phyloP scores from a whole-genome alignment of 1,284 basidiomycete species.

The Trametes polyzona region DNA sequence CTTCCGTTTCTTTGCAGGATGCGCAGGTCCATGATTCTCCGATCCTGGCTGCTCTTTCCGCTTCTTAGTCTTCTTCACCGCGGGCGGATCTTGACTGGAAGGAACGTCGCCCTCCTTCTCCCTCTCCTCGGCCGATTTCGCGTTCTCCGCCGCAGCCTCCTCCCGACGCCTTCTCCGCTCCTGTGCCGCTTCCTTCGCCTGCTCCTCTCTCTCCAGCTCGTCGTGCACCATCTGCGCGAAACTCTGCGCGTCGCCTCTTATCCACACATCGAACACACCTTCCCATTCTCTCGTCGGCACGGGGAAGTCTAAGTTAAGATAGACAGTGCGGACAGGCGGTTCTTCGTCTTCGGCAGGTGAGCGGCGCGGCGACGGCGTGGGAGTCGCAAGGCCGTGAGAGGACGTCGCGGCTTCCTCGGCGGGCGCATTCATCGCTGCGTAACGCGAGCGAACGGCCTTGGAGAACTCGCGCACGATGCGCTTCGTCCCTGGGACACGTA shows the following conservation, averaged over 20 bases:
- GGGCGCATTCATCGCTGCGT: conserved; percentile 33
- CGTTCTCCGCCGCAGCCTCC: conserved; percentile 50
- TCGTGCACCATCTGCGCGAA: conserved; percentile 67
- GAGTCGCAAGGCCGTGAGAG: conserved; percentile 38
- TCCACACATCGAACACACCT: conserved; percentile 90
- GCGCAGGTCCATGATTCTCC: conserved; percentile 3
- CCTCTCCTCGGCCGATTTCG: conserved; percentile 39
- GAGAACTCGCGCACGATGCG: conserved; percentile 91
- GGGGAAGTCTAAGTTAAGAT: conserved; percentile 91
- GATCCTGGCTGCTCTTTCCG: conserved; percentile 22
- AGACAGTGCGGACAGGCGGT: conserved; percentile 71
- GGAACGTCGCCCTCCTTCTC: conserved; percentile 4
- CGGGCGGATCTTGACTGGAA: not conserved
- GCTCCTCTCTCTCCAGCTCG: conserved; percentile 50
- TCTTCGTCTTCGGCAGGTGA: conserved; percentile 49
- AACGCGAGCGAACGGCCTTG: conserved; percentile 71
- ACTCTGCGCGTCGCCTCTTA: conserved; percentile 86
- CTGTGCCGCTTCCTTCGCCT: conserved; percentile 24
- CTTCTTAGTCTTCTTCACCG: conserved; percentile 27
- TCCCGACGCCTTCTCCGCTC: conserved; percentile 16
- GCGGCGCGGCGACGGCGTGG: conserved; percentile 46
- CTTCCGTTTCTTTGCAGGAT: conserved; percentile 26
- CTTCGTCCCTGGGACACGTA: conserved; percentile 92
- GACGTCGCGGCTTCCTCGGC: conserved; percentile 21
- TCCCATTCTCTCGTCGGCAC: conserved; percentile 87